phyloP scores from a whole-genome alignment of 2,329 filamentous ascomycete species.

The Paraconiothyrium brasiliense region DNA sequence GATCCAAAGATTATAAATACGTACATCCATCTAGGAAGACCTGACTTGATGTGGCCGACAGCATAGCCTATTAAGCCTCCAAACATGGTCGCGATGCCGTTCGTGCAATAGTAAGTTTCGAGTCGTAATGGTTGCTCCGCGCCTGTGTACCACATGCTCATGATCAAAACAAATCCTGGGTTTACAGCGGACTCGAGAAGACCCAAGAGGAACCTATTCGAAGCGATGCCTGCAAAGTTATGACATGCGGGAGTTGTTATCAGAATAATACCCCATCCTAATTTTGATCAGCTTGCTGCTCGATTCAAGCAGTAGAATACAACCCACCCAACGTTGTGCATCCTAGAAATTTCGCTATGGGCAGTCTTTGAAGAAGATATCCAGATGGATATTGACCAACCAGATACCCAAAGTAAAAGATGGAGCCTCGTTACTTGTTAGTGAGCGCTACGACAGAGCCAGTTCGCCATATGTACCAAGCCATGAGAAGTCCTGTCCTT shows the following conservation, averaged over 20 bases:
- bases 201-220: constrained; percentile 42
- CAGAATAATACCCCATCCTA: constrained; percentile 52
- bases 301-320: background rate
- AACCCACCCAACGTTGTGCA: constrained; percentile 49
- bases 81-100: constrained; percentile 69
- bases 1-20: constrained; percentile 66
- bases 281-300: background rate
- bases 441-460: constrained; percentile 6
- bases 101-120: constrained; percentile 66
- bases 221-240: constrained; percentile 37
- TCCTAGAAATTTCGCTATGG: constrained; percentile 57
- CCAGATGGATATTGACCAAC: constrained; percentile 57
- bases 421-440: constrained; percentile 42
- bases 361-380: constrained; percentile 56
- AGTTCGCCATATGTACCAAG: constrained; percentile 16
- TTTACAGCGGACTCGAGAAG: constrained; percentile 39
- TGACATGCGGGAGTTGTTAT: constrained; percentile 53
- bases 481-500: constrained; percentile 31
- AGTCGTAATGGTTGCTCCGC: constrained; percentile 63
- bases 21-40: constrained; percentile 64
- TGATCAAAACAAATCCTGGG: constrained; percentile 49
- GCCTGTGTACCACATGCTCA: constrained; percentile 53
- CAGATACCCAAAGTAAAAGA: constrained; percentile 63
- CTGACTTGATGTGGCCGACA: constrained; percentile 66
- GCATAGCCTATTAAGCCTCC: constrained; percentile 68